Evolutionary conservation across 176 grass and related monocot genomes (phyloP), one percentile per base, ranked within the genome.

Genomic region (Olyra latifolia): DNA sequence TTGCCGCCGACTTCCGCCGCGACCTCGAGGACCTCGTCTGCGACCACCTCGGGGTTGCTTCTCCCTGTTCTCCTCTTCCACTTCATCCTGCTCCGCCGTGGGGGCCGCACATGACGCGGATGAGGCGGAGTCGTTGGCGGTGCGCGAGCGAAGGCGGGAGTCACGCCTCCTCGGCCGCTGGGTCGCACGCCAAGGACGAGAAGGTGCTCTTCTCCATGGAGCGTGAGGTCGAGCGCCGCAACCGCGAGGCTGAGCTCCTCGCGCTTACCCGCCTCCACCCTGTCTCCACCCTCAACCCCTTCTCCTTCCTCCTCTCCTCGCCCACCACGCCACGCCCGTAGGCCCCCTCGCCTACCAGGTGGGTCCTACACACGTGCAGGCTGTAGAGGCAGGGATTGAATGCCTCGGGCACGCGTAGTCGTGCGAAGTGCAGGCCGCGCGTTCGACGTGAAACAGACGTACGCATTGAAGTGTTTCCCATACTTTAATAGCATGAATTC

Each of bases 21-120:
- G 96, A 89, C 49, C 78, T 98, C 63, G 96, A 98, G 92, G 92
- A 98, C 88, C 90, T 98, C 73, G 96, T 98, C 74, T 91, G 96
- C 58, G 96, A 93, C 52, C 96, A 95, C 86, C 88, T 95, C 84
- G 94, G 19, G 96, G 83, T 0, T 98, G 96, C 86, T 88, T 83
- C 84, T 87, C 86, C 14, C 84, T 90, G 35, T 29, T 85, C 0
- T 90, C 95, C 5, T 89, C 95, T 14, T 92, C 89, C 20, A 80
- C 91, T 35, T 89, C 88, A 0, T 83, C 76, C 35, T 91, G 77
- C 27, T 72, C 75, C 19, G 86, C 75, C 39, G 81, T 76, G 20
- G 71, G 44, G 1, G 14, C 54, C 12, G 77, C 46, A 12, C 77
- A 61, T 19, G 75, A 56, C 29, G 16, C 77, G 52, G 78, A 30